A percentile compares a stretch with the other conserved stretches of the same genome.
Conservation (phyloP, 2,329 filamentous ascomycete species). For the Trichoderma harzianum region DNA sequence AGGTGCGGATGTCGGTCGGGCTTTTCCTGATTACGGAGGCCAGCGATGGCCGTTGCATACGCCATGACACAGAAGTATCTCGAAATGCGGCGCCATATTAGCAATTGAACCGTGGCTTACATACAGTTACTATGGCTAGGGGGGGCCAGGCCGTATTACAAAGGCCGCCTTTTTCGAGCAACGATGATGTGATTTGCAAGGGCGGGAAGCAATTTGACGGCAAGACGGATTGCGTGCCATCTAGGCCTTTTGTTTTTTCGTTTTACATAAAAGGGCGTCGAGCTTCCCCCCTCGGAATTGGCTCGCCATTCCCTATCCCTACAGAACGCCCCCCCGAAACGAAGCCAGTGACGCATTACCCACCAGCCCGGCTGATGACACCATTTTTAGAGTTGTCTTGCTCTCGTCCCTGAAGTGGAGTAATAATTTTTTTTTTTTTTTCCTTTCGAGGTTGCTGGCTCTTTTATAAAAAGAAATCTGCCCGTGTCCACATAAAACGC, state of each 20-base stretch:
- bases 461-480: background rate
- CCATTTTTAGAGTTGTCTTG: slow-evolving; percentile 22
- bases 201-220: background rate
- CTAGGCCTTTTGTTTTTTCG: background rate
- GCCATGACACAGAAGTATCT: slow-evolving; percentile 18
- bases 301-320: background rate
- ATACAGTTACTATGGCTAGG: background rate
- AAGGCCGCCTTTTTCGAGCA: background rate
- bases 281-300: background rate
- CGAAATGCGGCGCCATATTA: slow-evolving; percentile 8
- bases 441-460: background rate
- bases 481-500: background rate
- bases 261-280: slow-evolving; percentile 8
- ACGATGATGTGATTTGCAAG: slow-evolving; percentile 14
- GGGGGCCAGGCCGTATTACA: background rate
- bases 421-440: slow-evolving; percentile 3
- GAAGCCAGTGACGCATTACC: slow-evolving; percentile 13
- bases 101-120: slow-evolving; percentile 11
- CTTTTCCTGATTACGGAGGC: slow-evolving; percentile 7
- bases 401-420: slow-evolving; percentile 18
- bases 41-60: slow-evolving; percentile 4
- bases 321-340: background rate
- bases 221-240: background rate
- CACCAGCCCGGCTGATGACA: slow-evolving; percentile 21
- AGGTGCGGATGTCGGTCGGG: slow-evolving; percentile 14